Evolutionary conservation across 208 protist species (phyloP), one percentile per base, ranked within the genome.

Genomic region (Leptomonas seymouri): DNA sequence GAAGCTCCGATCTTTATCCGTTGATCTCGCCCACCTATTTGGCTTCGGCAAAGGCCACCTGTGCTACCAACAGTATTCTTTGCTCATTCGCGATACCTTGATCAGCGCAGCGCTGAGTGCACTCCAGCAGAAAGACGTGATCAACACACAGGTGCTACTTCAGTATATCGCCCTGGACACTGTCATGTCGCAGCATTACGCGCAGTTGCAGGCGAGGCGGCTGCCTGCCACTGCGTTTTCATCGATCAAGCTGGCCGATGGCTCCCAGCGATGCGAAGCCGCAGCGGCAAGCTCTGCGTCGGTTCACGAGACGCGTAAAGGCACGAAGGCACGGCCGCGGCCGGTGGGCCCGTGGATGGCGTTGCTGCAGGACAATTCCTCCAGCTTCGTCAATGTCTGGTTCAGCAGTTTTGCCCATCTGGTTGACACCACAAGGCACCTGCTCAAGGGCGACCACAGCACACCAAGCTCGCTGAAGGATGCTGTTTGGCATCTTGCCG

Each of bases 401-500:
- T 64, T 82, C 45, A 60, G 66, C 41, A 75, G 68, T 53, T 89
- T 89, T 50, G 66, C 66, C 8, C 59, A 62, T 14, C 71, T 84
- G 14, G 74, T 72, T 15, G 77, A 89, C 64, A 86, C 73, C 12
- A 68, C 84, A 5, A 73, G 71, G 56, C 73, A 86, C 68, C 58
- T 86, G 9, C 70, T 89, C 34, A 66, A 78, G 42, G 55, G 63
- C n/a, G 77, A 78, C 23, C 78, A 84, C 59, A 41, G 46, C 68
- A 74, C 71, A 16, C 75, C 80, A 1, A 73, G 78, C 34, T 56
- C 84, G 9, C 56, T 89, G 55, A 74, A 86, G 69, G 67, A 51
- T 18, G 71, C 67, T 0, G 80, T 73, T 55, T 89, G 84, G 84
- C 76, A 84, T 49, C 65, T 89, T 3, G 84, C 84, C 0, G 80